Base-by-base conservation (phyloP, 768 basidiomycete species). In the Hydnum rufescens region DNA sequence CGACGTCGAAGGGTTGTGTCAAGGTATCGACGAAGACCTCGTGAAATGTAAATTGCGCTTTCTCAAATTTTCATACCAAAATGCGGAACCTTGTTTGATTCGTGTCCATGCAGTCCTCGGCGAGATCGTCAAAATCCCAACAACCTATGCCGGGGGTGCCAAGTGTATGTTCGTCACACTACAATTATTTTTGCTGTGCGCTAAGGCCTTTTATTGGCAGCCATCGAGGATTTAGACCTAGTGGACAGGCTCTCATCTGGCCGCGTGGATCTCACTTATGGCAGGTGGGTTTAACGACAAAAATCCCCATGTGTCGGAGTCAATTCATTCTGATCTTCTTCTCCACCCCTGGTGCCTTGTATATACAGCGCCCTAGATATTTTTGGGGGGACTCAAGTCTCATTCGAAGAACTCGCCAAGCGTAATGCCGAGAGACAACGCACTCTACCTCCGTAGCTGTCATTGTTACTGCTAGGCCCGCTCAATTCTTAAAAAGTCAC, bases 71-170 rank as follows among this genome's bases (percentile, higher is more conserved):
- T 13, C 32, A n/a, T 52, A 13, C 42, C 23, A 13, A 16, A 26
- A 30, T 18, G 46, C 4, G 8, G 19, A 36, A 16, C 54, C 25
- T 25, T 47, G 3, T 26, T n/a, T 26, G 42, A 29, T 51, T 22
- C 36, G 13, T 39, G 13, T 22, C 1, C 22, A 22, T 22, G 22
- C 22, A 96, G 90, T 73, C 53, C 75, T 97, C 0, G 92, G 90
- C 0, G 73, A 90, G 68, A 97, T 92, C 93, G 82, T 80, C 13
- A 72, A 65, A 1, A 82, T 97, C 57, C 88, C 90, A 1, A 86
- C 87, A 0, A 97, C 95, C 5, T 99, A 99, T 63, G 95, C 95
- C 0, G 95, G 95, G 2, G 95, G 95, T 6, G 95, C 95, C 2
- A 85, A 78, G 70, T 77, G 92, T 86, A 61, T 34, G 59, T 57